phyloP scores from a whole-genome alignment of 2,329 filamentous ascomycete species.

The Stagonosporopsis cucurbitacearum region DNA sequence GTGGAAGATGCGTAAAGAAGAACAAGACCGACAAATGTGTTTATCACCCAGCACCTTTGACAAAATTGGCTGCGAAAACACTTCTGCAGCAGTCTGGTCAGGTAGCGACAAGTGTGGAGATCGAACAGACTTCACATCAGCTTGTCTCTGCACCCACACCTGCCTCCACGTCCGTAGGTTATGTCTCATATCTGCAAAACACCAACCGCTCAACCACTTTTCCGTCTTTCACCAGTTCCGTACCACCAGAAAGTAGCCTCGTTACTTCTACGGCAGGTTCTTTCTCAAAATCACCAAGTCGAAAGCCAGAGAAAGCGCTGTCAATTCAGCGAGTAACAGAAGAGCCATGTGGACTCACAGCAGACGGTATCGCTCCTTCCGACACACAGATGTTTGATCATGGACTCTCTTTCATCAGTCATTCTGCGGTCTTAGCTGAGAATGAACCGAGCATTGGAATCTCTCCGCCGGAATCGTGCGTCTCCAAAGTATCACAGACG shows the following conservation, averaged over 20 bases:
- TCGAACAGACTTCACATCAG: background rate
- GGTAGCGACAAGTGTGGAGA: slow-evolving; percentile 9
- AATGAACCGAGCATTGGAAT: slow-evolving; percentile 38
- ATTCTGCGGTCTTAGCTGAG: slow-evolving; percentile 38
- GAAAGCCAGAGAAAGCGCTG: background rate
- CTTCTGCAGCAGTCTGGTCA: slow-evolving; percentile 12
- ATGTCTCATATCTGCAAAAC: slow-evolving; percentile 6
- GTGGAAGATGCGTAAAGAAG: slow-evolving; percentile 41
- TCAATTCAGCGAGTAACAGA: background rate
- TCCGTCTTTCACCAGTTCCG: background rate
- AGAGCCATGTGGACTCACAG: background rate
- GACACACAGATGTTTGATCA: slow-evolving; percentile 21
- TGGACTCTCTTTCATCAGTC: slow-evolving; percentile 30
- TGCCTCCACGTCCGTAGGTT: background rate
- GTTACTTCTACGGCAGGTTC: background rate
- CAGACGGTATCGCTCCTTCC: background rate
- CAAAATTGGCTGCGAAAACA: slow-evolving; percentile 25
- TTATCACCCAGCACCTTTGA: slow-evolving; percentile 47
- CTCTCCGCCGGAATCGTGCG: slow-evolving; percentile 12
- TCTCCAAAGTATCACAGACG: slow-evolving; percentile 21
- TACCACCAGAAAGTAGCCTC: background rate
- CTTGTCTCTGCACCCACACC: background rate
- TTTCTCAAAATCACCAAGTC: background rate
- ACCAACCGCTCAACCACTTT: background rate
- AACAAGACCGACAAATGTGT: slow-evolving; percentile 40